Conservation (phyloP, 805 yeast species). For the Zygotorulaspora chibaensis region DNA sequence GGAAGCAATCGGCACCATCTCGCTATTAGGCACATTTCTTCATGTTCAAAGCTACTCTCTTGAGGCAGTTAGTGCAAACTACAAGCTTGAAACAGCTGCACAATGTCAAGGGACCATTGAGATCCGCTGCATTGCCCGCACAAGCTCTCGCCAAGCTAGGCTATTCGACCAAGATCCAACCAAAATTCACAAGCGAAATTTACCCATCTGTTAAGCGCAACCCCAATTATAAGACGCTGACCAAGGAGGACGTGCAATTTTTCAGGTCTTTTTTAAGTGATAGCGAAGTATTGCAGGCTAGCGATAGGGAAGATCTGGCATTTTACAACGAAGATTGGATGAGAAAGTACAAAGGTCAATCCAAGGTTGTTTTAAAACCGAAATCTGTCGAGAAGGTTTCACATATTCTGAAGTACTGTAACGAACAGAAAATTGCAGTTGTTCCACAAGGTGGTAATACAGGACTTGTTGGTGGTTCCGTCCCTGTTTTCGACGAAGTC, state of each 20-base stretch:
- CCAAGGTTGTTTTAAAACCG: slow-evolving; percentile 77
- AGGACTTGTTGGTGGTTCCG: slow-evolving; percentile 91
- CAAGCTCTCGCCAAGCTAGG: background rate
- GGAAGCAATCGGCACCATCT: no score
- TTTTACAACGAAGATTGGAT: slow-evolving; percentile 89
- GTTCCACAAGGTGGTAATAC: slow-evolving; percentile 98
- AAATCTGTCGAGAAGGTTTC: slow-evolving; percentile 74
- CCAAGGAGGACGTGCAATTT: slow-evolving; percentile 50
- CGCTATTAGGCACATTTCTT: background rate
- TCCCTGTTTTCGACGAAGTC: slow-evolving; percentile 88
- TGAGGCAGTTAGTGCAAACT: slow-evolving; percentile 7
- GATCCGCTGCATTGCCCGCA: background rate
- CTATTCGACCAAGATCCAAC: slow-evolving; percentile 24
- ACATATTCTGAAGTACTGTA: slow-evolving; percentile 72
- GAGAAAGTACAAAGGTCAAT: slow-evolving; percentile 89
- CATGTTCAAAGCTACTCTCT: slow-evolving; percentile 9
- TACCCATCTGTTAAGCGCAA: slow-evolving; percentile 58
- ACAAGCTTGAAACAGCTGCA: slow-evolving; percentile 3
- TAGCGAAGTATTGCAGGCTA: slow-evolving; percentile 41
- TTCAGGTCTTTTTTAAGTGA: slow-evolving; percentile 58
- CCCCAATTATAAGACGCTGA: slow-evolving; percentile 47
- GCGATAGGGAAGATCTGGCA: slow-evolving; percentile 59
- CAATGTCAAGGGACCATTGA: background rate
- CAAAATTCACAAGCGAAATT: slow-evolving; percentile 59
- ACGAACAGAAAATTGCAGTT: slow-evolving; percentile 69